phyloP scores from a whole-genome alignment of 192 early-diverging fungal species.

The Backusella sp. region DNA sequence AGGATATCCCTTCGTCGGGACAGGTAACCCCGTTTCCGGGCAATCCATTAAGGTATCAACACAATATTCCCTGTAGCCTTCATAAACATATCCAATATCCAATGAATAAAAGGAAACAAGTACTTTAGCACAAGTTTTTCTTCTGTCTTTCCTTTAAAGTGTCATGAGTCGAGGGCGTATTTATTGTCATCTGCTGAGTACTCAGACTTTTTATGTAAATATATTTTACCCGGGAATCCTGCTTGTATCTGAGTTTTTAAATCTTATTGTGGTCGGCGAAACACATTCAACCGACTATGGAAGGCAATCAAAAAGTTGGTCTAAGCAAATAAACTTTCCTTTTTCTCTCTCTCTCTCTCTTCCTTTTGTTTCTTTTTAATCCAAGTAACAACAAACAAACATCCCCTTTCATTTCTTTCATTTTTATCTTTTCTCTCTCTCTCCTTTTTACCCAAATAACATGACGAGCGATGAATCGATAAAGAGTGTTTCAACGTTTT shows the following conservation, averaged over 20 bases:
- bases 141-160: not conserved
- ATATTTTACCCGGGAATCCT: not conserved
- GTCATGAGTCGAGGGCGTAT: not conserved
- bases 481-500: not conserved
- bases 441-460: not conserved
- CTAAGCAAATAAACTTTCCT: slow-evolving; percentile 1
- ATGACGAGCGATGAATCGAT: not conserved
- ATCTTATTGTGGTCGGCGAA: slow-evolving; percentile 2
- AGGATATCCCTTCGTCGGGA: not conserved
- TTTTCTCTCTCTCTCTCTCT: not conserved
- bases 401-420: not conserved
- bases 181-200: not conserved
- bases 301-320: not conserved
- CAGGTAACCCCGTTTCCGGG: not conserved
- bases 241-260: not conserved
- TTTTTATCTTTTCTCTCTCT: not conserved
- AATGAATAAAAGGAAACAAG: not conserved
- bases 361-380: not conserved
- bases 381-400: not conserved
- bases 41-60: not conserved
- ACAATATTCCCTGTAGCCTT: not conserved
- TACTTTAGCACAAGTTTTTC: not conserved
- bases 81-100: not conserved
- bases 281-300: slow-evolving; percentile 1
- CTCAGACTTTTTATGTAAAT: not conserved